These are phyloP conservation scores for Cladophialophora chaetospira DNA, from an alignment of 2,329 filamentous ascomycete genomes.

Conservation along the genomic window DNA sequence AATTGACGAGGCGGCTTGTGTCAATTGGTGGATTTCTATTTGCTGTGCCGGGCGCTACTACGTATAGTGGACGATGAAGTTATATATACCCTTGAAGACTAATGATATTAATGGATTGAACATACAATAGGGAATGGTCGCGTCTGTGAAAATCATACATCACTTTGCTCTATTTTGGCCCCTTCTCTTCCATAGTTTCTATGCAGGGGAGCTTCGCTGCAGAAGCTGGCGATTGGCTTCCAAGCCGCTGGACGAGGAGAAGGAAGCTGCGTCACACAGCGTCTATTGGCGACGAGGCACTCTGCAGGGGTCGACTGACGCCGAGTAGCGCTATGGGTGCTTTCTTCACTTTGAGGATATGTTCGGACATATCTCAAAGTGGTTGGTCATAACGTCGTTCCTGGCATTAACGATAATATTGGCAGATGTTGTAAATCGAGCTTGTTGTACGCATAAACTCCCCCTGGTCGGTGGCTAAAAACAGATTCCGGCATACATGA, in stretches of 20 bases:
- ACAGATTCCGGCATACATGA: not conserved
- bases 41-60: too few species aligned
- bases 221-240: slow-evolving; percentile 18
- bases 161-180: not conserved
- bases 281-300: slow-evolving; percentile 6
- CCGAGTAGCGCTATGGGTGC: not conserved
- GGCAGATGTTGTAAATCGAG: not conserved
- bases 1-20: not conserved
- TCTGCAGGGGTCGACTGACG: not conserved
- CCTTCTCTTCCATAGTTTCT: not conserved
- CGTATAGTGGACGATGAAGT: not conserved
- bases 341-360: not conserved
- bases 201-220: slow-evolving; percentile 9
- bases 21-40: not conserved
- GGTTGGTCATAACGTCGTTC: not conserved
- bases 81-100: not conserved
- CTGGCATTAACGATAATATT: not conserved
- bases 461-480: not conserved
- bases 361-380: not conserved
- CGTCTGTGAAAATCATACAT: not conserved
- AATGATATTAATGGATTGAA: not conserved
- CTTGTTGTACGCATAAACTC: not conserved
- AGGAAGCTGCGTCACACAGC: not conserved
- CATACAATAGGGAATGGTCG: not conserved
- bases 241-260: slow-evolving; percentile 15